Evolutionary conservation across 495 filamentous ascomycete species (phyloP).

Genomic region (Poronia punctata): DNA sequence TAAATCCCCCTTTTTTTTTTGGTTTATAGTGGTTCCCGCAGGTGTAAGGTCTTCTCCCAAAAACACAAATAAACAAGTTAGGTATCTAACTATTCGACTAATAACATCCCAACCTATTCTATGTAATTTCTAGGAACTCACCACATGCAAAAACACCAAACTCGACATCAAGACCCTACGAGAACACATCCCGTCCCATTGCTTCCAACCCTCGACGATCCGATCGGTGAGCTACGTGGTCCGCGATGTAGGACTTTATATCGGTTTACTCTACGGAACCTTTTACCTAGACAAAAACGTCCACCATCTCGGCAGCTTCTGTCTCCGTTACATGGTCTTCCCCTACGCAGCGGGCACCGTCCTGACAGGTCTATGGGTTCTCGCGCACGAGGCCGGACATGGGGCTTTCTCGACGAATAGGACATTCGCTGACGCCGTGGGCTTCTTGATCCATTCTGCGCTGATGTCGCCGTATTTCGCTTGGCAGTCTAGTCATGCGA

Average conservation of each 20-base stretch:
- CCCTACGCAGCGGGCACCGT: constrained; percentile 44
- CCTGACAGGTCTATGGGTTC: constrained; percentile 58
- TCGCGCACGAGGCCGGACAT: constrained; percentile 66
- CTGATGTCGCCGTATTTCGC: constrained; percentile 65
- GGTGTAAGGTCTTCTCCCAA: background rate
- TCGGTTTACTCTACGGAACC: background rate
- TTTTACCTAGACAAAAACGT: background rate
- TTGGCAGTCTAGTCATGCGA: constrained; percentile 63
- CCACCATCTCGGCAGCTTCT: background rate
- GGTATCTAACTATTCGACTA: too few species aligned
- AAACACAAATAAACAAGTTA: too few species aligned
- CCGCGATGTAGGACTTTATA: background rate
- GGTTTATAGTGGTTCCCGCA: background rate
- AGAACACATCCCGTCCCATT: background rate
- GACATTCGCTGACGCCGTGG: constrained; percentile 54
- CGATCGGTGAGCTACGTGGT: constrained; percentile 1
- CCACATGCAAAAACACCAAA: background rate
- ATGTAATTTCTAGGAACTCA: background rate
- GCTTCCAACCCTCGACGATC: background rate
- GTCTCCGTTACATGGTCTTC: constrained; percentile 24
- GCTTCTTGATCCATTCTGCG: constrained; percentile 55
- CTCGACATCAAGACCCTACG: background rate
- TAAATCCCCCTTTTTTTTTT: background rate
- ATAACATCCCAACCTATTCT: too few species aligned
- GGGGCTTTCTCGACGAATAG: constrained; percentile 57